A percentile compares a stretch with the other conserved stretches of the same genome.
These are phyloP conservation scores for Thielaviopsis euricoi DNA, from an alignment of 2,329 filamentous ascomycete species.

Conservation along the genomic window DNA sequence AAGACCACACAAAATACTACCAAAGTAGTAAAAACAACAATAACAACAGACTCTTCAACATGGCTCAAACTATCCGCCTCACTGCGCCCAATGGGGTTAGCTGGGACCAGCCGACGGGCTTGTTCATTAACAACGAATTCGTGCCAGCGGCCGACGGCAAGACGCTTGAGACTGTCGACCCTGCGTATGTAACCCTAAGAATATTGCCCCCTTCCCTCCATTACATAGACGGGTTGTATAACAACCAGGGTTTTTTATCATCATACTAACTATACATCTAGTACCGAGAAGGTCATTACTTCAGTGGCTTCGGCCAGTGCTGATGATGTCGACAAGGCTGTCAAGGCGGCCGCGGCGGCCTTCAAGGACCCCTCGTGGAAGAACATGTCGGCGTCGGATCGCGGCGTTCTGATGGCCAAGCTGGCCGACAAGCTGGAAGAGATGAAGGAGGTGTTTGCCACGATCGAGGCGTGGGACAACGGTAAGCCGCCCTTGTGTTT, in stretches of 20 bases:
- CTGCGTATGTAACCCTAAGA: conserved; percentile 17
- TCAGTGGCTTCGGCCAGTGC: conserved; percentile 18
- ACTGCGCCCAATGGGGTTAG: conserved; percentile 21
- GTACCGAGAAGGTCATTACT: conserved; percentile 18
- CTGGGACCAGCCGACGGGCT: conserved; percentile 22
- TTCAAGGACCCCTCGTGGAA: conserved; percentile 54
- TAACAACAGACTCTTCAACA: no score
- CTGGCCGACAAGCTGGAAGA: conserved; percentile 54
- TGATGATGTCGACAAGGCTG: conserved; percentile 17
- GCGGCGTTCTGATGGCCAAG: conserved; percentile 53
- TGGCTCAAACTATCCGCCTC: conserved; percentile 11
- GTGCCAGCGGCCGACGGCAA: conserved; percentile 15
- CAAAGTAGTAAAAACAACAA: no score
- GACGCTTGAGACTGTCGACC: conserved; percentile 18
- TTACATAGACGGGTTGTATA: no score
- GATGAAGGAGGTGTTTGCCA: conserved; percentile 33
- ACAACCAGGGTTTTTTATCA: no score
- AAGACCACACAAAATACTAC: no score
- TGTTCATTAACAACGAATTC: conserved; percentile 16
- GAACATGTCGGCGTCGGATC: conserved; percentile 46
- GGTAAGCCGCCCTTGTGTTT: conserved; percentile 24
- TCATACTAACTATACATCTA: neutral
- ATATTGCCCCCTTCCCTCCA: no score
- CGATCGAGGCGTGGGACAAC: conserved; percentile 67
- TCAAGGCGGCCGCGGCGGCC: conserved; percentile 42